Percentiles rank a stretch among this genome's conserved stretches.
phyloP scores from a whole-genome alignment of 169 alveolate genomes.

The Plasmodium inui region DNA sequence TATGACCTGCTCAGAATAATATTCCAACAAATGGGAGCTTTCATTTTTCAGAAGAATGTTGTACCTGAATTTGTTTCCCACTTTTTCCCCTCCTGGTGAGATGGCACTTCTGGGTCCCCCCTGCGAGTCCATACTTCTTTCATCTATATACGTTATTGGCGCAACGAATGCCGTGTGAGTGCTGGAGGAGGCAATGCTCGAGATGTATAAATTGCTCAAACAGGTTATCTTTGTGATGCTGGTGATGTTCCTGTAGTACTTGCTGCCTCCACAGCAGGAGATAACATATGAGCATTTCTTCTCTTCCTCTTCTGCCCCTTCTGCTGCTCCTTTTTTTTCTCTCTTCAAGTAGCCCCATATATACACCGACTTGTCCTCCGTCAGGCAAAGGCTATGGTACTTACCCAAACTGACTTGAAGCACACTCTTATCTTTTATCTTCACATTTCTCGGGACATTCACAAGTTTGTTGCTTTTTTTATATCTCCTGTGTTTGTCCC shows the following conservation, averaged over 20 bases:
- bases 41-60: conserved; percentile 15
- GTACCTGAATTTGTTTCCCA: conserved; percentile 13
- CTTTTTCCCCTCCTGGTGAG: neutral
- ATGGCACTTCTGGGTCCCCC: neutral
- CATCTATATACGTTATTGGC: conserved; percentile 24
- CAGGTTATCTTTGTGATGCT: conserved; percentile 24
- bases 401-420: conserved; percentile 59
- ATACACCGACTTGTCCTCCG: conserved; percentile 56
- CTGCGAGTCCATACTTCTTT: neutral
- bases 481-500: neutral
- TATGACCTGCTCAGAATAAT: conserved; percentile 1
- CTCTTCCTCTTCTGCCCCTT: neutral
- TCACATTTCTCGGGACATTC: conserved; percentile 48
- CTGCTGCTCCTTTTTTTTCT: neutral
- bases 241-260: conserved; percentile 28
- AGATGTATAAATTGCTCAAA: conserved; percentile 36
- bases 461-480: conserved; percentile 27
- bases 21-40: neutral
- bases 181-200: conserved; percentile 46
- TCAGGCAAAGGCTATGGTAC: conserved; percentile 58
- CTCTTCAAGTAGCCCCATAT: conserved; percentile 66
- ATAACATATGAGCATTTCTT: neutral
- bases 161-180: conserved; percentile 61
- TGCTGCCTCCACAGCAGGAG: neutral
- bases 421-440: conserved; percentile 33